phyloP scores from a whole-genome alignment of 257 asterid species.

The Salvia hispanica region DNA sequence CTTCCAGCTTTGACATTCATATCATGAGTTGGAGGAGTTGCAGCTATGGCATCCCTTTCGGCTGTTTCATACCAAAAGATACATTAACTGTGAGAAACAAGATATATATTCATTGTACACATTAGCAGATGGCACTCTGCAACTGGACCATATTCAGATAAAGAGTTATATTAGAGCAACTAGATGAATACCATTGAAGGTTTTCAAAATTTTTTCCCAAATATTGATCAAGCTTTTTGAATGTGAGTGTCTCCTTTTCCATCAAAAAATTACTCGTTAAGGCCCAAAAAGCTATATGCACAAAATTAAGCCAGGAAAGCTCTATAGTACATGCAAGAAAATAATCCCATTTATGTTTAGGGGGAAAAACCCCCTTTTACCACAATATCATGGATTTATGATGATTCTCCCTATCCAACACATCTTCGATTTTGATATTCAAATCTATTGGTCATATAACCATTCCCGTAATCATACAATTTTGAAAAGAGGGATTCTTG shows the following conservation, averaged over 20 bases:
- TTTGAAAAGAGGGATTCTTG: too few relatives aligned
- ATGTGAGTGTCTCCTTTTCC: conserved; percentile 80
- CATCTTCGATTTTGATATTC: background rate
- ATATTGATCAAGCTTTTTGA: conserved; percentile 95
- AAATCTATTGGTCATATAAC: background rate
- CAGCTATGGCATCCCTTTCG: conserved; percentile 69
- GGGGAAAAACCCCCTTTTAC: too few relatives aligned
- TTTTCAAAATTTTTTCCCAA: conserved; percentile 77
- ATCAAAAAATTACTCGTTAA: too few relatives aligned
- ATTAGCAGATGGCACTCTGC: conserved; percentile 10
- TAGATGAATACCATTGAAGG: too few relatives aligned
- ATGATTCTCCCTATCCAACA: background rate
- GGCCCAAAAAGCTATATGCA: too few relatives aligned
- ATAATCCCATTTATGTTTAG: too few relatives aligned
- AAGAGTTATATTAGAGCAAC: too few relatives aligned
- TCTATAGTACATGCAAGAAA: too few relatives aligned
- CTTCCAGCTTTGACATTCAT: conserved; percentile 71
- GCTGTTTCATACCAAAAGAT: conserved; percentile 37
- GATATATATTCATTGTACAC: conserved; percentile 4
- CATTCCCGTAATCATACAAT: background rate
- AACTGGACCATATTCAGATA: conserved; percentile 17
- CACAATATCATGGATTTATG: background rate
- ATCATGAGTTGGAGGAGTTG: conserved; percentile 55
- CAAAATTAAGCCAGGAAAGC: too few relatives aligned
- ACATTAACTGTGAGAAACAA: conserved; percentile 13